phyloP scores from a whole-genome alignment of 176 grass and related monocot genomes.

The Luzula sylvatica region DNA sequence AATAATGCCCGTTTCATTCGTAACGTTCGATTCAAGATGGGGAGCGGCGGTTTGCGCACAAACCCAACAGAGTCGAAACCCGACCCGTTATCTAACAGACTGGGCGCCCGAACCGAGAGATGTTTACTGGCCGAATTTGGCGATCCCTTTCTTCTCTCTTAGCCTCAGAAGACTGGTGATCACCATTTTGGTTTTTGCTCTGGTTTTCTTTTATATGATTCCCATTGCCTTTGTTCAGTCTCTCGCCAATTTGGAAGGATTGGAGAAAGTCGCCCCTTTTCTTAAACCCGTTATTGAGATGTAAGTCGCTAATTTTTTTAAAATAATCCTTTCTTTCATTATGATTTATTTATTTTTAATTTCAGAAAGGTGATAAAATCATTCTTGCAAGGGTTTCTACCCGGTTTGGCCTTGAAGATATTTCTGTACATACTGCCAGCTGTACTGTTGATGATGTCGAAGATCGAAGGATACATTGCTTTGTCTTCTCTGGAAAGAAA shows the following conservation, averaged over 20 bases:
- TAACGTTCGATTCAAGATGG: conserved; percentile 97
- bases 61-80: conserved; percentile 93
- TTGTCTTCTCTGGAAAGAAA: conserved; percentile 89
- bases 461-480: conserved; percentile 85
- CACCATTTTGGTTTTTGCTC: conserved; percentile 49
- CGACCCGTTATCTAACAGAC: conserved; percentile 65
- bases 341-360: neutral
- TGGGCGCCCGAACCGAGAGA: conserved; percentile 87
- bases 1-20: conserved; percentile 91
- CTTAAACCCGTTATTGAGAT: conserved; percentile 43
- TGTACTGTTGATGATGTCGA: conserved; percentile 91
- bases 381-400: conserved; percentile 92
- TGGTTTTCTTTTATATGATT: conserved; percentile 89
- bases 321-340: neutral
- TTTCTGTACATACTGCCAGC: conserved; percentile 87
- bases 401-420: conserved; percentile 83
- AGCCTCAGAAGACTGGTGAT: conserved; percentile 70
- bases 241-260: conserved; percentile 88
- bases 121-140: conserved; percentile 76
- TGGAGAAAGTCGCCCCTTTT: conserved; percentile 83
- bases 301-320: neutral
- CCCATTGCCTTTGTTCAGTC: conserved; percentile 86
- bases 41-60: conserved; percentile 93
- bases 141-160: conserved; percentile 85
- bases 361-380: conserved; percentile 76